Conservation (phyloP, 2,329 filamentous ascomycete species). For the Metarhizium robertsii region DNA sequence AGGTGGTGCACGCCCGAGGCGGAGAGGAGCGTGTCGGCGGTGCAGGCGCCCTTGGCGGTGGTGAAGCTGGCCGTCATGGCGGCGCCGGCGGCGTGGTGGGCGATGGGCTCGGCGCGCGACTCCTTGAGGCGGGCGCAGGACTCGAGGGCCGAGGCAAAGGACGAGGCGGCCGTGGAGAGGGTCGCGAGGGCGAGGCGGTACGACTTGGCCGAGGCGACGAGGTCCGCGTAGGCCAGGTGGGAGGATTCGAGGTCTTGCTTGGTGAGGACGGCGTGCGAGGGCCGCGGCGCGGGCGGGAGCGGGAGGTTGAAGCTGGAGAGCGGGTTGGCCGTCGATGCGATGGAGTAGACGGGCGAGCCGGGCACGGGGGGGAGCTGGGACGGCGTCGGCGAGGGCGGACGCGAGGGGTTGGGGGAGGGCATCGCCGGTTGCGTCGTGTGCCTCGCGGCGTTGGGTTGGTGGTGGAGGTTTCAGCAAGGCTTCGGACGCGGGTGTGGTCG, state of each 20-base stretch:
- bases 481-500: too few relatives aligned
- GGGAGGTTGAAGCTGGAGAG: conserved; percentile 50
- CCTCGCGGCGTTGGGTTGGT: conserved; percentile 5
- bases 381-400: conserved; percentile 39
- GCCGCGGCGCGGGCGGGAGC: conserved; percentile 48
- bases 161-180: conserved; percentile 51
- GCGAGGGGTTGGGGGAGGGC: conserved; percentile 22
- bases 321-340: conserved; percentile 53
- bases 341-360: conserved; percentile 52
- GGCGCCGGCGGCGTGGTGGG: conserved; percentile 23
- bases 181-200: conserved; percentile 54
- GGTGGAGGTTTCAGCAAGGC: background rate
- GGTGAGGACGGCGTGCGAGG: conserved; percentile 50
- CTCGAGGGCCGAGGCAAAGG: conserved; percentile 57
- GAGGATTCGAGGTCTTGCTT: conserved; percentile 55
- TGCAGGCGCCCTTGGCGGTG: conserved; percentile 40
- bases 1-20: conserved; percentile 58
- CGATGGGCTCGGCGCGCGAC: conserved; percentile 49
- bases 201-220: conserved; percentile 51
- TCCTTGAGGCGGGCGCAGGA: conserved; percentile 60
- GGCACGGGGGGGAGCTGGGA: conserved; percentile 53
- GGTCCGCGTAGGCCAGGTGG: conserved; percentile 52
- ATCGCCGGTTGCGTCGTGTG: conserved; percentile 12
- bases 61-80: conserved; percentile 39
- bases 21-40: conserved; percentile 52